phyloP scores from a whole-genome alignment of 495 filamentous ascomycete species.

The Neurospora cerealis region DNA sequence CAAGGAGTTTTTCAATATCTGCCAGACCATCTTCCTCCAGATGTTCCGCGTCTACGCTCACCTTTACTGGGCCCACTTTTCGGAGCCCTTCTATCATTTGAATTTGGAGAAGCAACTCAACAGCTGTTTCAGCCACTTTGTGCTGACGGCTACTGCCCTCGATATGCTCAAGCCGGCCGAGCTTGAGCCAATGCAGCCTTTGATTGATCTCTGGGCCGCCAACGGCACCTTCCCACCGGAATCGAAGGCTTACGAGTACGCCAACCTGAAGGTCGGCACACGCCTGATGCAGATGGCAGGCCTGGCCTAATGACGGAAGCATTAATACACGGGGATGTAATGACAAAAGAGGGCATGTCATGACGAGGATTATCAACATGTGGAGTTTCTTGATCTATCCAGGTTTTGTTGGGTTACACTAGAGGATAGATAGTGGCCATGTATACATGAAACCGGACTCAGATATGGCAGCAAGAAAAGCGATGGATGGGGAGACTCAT shows the following conservation, averaged over 20 bases:
- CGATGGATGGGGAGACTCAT: background rate
- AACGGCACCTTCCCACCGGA: conserved; percentile 74
- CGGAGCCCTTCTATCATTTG: conserved; percentile 74
- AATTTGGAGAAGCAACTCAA: conserved; percentile 80
- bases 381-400: background rate
- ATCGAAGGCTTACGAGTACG: conserved; percentile 46
- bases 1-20: conserved; percentile 71
- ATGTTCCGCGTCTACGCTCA: conserved; percentile 97
- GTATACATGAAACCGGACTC: background rate
- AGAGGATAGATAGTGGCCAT: background rate
- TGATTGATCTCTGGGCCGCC: conserved; percentile 81
- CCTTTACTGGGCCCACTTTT: conserved; percentile 75
- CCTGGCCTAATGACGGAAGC: conserved; percentile 12
- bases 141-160: conserved; percentile 77
- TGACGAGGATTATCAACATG: background rate
- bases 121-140: conserved; percentile 90
- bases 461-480: background rate
- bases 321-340: background rate
- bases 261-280: conserved; percentile 39
- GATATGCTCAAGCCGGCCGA: conserved; percentile 74
- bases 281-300: conserved; percentile 34
- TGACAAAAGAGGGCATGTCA: background rate
- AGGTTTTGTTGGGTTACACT: background rate
- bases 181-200: conserved; percentile 84
- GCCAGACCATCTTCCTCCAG: conserved; percentile 85